Evolutionary conservation across 225 moss, liverwort and hornwort genomes (phyloP).

Genomic region (Physcomitrium patens): DNA sequence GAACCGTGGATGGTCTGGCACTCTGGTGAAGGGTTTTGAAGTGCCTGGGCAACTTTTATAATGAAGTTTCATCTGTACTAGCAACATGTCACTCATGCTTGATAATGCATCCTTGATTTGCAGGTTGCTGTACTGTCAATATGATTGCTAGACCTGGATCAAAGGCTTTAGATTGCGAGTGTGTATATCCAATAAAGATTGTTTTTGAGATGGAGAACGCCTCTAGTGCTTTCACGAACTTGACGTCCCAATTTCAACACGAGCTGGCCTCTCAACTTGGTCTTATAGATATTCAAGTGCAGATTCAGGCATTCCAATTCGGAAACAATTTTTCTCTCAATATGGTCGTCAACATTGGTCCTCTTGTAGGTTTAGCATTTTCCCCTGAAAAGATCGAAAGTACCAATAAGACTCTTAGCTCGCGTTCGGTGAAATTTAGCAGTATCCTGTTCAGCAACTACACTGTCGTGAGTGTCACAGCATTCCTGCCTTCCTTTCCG

Average conservation of each 20-base stretch:
- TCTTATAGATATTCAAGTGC: constrained; percentile 69
- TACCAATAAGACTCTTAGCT: constrained; percentile 53
- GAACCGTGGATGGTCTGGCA: constrained; percentile 8
- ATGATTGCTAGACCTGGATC: constrained; percentile 74
- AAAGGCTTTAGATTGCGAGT: constrained; percentile 66
- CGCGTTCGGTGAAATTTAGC: constrained; percentile 70
- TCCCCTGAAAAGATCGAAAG: constrained; percentile 44
- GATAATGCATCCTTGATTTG: constrained; percentile 29
- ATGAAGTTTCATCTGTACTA: not conserved
- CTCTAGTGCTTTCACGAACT: constrained; percentile 74
- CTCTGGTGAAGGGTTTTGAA: constrained; percentile 21
- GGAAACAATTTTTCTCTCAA: constrained; percentile 73
- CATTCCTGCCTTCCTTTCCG: constrained; percentile 58
- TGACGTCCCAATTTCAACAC: constrained; percentile 81
- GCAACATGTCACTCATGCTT: not conserved
- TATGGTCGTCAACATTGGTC: constrained; percentile 76
- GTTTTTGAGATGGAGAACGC: constrained; percentile 81
- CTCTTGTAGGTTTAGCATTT: constrained; percentile 64
- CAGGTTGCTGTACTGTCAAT: constrained; percentile 66
- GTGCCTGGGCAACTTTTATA: not conserved
- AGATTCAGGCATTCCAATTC: constrained; percentile 80
- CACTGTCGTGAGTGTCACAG: constrained; percentile 71
- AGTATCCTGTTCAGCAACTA: constrained; percentile 74
- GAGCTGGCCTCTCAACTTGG: constrained; percentile 76
- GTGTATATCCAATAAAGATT: constrained; percentile 85